These are phyloP conservation scores for Beta macrorhiza DNA, from an alignment of 179 eudicot genomes.

Conservation along the genomic window DNA sequence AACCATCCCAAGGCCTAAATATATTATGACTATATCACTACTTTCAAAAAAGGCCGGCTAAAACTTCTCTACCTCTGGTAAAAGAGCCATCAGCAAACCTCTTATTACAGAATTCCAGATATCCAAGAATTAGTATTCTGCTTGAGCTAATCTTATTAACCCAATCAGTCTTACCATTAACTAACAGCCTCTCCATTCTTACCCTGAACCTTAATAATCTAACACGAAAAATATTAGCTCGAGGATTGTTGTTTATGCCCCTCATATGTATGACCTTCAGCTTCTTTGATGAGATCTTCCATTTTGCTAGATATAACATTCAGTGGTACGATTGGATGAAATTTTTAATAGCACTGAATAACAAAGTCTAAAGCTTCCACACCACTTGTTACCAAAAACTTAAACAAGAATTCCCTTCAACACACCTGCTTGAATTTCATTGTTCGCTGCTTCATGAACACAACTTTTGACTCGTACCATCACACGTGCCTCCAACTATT, in stretches of 20 bases:
- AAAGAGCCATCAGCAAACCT: neutral
- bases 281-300: neutral
- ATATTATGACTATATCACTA: neutral
- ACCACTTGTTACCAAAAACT: neutral
- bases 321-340: neutral
- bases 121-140: neutral
- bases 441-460: neutral
- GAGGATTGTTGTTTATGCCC: neutral
- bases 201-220: neutral
- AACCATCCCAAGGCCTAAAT: neutral
- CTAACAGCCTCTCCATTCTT: neutral
- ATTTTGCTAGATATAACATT: neutral
- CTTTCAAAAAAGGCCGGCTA: neutral
- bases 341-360: neutral
- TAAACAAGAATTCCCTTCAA: neutral
- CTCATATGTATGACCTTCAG: neutral
- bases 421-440: neutral
- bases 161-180: neutral
- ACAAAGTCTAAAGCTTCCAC: neutral
- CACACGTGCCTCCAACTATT: neutral
- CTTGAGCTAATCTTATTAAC: neutral
- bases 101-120: too few relatives aligned
- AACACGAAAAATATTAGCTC: neutral
- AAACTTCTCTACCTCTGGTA: neutral
- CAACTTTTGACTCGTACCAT: neutral